Evolutionary conservation across 306 rosid genomes (phyloP).

Genomic region (Medicago arabica): DNA sequence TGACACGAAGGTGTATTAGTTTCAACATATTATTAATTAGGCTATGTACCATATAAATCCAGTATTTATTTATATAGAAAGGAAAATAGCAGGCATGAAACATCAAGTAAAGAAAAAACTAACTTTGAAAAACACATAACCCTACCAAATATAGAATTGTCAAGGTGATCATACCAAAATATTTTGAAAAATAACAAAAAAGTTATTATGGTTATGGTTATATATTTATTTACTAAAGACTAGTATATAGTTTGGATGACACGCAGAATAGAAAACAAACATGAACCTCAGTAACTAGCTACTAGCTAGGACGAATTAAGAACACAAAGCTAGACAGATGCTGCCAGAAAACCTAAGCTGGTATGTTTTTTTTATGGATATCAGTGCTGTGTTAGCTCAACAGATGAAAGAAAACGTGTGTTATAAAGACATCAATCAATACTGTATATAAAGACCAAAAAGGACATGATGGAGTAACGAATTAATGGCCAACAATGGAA

Average conservation of each 20-base stretch:
- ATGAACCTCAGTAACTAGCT: neutral
- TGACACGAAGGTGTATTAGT: too few relatives aligned
- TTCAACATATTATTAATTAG: too few relatives aligned
- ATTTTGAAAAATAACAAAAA: too few relatives aligned
- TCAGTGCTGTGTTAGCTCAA: conserved; percentile 26
- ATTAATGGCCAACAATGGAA: neutral
- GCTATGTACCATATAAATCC: too few relatives aligned
- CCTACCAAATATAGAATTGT: too few relatives aligned
- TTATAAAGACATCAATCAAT: conserved; percentile 37
- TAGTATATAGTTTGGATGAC: too few relatives aligned
- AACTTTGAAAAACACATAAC: too few relatives aligned
- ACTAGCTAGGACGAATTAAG: too few relatives aligned
- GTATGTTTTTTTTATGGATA: conserved; percentile 37
- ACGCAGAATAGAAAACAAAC: too few relatives aligned
- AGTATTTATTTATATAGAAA: too few relatives aligned
- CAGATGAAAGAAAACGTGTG: conserved; percentile 29
- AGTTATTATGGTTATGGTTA: neutral
- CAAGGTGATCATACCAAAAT: neutral
- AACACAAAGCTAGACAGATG: neutral
- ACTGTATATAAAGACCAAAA: conserved; percentile 41
- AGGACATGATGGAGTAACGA: conserved; percentile 10
- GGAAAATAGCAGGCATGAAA: too few relatives aligned
- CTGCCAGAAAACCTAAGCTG: conserved; percentile 50
- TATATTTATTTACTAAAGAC: neutral
- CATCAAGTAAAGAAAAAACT: too few relatives aligned